Evolutionary conservation across 73 alveolate species (phyloP).

Genomic region (Stentor roeselii): DNA sequence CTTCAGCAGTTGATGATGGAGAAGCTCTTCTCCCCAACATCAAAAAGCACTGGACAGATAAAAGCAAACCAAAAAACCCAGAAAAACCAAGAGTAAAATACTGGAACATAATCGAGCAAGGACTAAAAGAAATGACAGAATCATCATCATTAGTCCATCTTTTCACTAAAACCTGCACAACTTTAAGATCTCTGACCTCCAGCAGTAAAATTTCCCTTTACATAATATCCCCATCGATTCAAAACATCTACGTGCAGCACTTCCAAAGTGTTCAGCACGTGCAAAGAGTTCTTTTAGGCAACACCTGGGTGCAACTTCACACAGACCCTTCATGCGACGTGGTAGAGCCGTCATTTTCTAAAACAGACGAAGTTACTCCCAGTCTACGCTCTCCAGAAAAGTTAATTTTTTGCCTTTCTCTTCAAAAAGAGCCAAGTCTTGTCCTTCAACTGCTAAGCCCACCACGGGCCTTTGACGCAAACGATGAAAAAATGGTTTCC

Average conservation of each 20-base stretch:
- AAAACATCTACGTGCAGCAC: background rate
- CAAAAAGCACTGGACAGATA: background rate
- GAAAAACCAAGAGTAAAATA: too few species aligned
- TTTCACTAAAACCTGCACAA: background rate
- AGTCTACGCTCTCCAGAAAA: background rate
- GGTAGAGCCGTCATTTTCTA: background rate
- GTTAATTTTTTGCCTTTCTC: background rate
- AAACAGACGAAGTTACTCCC: background rate
- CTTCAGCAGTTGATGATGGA: background rate
- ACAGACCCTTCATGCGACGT: background rate
- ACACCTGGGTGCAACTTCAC: background rate
- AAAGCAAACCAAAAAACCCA: background rate
- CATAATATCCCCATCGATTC: background rate
- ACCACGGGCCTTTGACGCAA: background rate
- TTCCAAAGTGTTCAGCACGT: background rate
- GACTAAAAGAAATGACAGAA: background rate
- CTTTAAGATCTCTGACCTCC: background rate
- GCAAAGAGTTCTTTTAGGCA: background rate
- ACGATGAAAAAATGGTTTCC: background rate
- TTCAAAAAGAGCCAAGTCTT: background rate
- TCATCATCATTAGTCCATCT: background rate
- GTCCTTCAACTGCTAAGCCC: background rate
- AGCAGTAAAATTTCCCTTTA: background rate
- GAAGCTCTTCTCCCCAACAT: background rate
- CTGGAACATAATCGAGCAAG: background rate